Conservation (phyloP, 2,329 filamentous ascomycete species). For the Ciborinia camelliae region DNA sequence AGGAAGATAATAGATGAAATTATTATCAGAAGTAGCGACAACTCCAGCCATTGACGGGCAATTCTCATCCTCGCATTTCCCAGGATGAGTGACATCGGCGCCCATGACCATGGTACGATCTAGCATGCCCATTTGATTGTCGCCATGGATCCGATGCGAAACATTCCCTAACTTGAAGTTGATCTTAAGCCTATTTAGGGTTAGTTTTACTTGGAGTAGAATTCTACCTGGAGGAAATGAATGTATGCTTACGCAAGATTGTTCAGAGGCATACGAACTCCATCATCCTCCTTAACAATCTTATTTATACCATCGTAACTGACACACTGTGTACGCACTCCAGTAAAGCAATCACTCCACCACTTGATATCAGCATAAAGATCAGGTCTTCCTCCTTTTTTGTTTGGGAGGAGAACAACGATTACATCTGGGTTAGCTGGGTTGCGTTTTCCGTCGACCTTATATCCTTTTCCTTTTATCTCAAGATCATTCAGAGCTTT, state of each 20-base stretch:
- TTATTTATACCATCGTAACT: neutral
- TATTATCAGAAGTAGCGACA: conserved; percentile 66
- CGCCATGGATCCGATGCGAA: conserved; percentile 54
- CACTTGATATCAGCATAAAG: conserved; percentile 20
- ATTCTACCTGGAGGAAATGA: no score
- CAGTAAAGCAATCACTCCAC: conserved; percentile 19
- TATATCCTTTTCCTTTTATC: no score
- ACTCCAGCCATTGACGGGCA: conserved; percentile 75
- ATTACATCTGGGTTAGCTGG: neutral
- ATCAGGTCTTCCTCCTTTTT: neutral
- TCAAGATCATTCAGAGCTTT: no score
- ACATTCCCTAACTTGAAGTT: conserved; percentile 73
- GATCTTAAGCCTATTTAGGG: conserved; percentile 58
- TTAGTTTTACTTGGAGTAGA: no score
- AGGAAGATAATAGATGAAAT: conserved; percentile 72
- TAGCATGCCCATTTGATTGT: conserved; percentile 48
- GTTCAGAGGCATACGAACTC: neutral
- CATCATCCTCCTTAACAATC: no score
- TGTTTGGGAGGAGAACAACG: neutral
- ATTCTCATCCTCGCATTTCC: conserved; percentile 50
- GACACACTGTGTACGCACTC: conserved; percentile 20
- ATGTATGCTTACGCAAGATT: neutral
- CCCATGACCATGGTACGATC: conserved; percentile 78
- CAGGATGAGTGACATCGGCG: conserved; percentile 83
- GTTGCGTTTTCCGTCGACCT: no score